A percentile compares a stretch with the other conserved stretches of the same genome.
phyloP scores from a whole-genome alignment of 345 rosid genomes.

The Punica granatum region DNA sequence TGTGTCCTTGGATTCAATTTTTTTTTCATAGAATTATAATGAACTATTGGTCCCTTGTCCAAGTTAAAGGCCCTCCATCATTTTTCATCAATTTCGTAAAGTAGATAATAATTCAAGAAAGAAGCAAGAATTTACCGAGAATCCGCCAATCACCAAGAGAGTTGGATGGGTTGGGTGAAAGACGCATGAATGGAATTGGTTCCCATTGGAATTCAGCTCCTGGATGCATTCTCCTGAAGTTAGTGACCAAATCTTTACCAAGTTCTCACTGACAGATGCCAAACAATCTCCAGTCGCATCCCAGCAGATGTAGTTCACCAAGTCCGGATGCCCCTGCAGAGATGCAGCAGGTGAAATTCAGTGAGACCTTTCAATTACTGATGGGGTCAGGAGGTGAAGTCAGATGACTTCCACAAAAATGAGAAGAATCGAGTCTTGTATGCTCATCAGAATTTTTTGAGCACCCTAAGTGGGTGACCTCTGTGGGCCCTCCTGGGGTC shows the following conservation, averaged over 20 bases:
- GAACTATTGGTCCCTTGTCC: neutral
- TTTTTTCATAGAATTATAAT: no score
- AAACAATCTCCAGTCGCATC: conserved; percentile 48
- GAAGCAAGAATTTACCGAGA: conserved; percentile 25
- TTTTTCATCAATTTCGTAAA: neutral
- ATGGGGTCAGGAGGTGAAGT: no score
- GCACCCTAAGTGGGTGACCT: no score
- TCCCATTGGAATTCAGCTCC: conserved; percentile 40
- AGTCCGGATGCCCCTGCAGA: conserved; percentile 48
- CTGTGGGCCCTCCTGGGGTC: no score
- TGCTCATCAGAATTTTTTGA: no score
- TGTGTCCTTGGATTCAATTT: neutral
- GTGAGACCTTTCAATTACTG: neutral
- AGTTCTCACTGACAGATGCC: conserved; percentile 60
- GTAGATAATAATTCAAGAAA: neutral
- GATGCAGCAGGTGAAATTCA: neutral
- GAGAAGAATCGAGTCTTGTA: no score
- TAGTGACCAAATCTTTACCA: conserved; percentile 61
- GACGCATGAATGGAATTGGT: conserved; percentile 55
- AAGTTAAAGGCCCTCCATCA: neutral
- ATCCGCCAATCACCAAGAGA: conserved; percentile 54
- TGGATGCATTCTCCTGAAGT: conserved; percentile 51
- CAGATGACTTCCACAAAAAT: no score
- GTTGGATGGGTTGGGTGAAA: conserved; percentile 54
- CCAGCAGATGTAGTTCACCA: conserved; percentile 57